Evolutionary conservation across 495 filamentous ascomycete genomes (phyloP), one percentile per base, ranked within the genome.

Genomic region (Tuber magnatum): DNA sequence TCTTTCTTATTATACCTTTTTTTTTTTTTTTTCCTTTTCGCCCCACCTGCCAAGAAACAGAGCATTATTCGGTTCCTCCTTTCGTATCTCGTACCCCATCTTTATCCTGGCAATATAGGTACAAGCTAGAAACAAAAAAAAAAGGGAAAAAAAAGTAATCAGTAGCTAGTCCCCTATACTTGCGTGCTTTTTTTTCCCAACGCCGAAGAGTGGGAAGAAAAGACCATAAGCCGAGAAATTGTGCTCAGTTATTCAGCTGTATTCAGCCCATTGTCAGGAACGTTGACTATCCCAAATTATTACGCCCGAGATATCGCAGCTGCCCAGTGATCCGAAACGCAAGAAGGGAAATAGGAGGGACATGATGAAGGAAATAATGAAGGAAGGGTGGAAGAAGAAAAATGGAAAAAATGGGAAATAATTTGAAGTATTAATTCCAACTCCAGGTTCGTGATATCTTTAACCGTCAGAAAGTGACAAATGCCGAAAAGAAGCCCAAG

Each of bases 381-480:
- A n/a, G 6, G 28, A 61, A 32, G 10, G 28, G 10, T 5, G 12
- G n/a, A 61, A 5, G 28, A 32, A 65, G 18, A 35, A 2, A 32
- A 35, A 65, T 18, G 14, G 16, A 46, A 78, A 71, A 44, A 38
- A 74, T 43, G 35, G 48, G 32, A n/a, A 69, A 71, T 68, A 51
- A 32, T 43, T 42, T 41, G n/a, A 51, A 40, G 72, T 42, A 28
- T 32, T 69, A 68, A 41, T 74, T 35, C 32, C 69, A 38, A 42
- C 43, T 71, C 73, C 43, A 78, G 51, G 56, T 51, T 35, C 32
- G 72, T 38, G 70, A 78, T 78, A 14, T 43, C 75, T 41, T 40
- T 74, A 69, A 71, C 75, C 76, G 12, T 65, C 75, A 70, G 56
- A 78, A 79, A 43, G 77, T 61, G 9, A 79, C 43, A 40, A 79